Percentiles rank a stretch among this genome's conserved stretches.
Evolutionary conservation across 257 asterid species (phyloP).

Genomic region (Cynanchum wilfordii): DNA sequence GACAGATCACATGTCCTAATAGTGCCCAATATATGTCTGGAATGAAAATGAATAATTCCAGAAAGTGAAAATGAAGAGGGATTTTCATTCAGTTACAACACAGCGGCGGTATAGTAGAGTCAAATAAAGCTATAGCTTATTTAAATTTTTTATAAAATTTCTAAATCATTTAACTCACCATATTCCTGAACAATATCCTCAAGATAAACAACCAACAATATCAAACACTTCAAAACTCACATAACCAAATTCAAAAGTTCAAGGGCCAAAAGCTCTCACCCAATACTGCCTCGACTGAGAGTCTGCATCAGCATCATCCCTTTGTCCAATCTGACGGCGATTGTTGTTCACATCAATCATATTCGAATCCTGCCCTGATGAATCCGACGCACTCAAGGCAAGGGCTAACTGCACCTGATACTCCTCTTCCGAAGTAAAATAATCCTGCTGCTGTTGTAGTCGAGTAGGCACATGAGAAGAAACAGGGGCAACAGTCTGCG

Average conservation of each 20-base stretch:
- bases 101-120: not conserved
- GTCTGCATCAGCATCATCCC: conserved; percentile 73
- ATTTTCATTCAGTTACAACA: not conserved
- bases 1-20: not conserved
- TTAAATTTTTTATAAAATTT: not conserved
- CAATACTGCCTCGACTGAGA: conserved; percentile 80
- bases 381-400: conserved; percentile 80
- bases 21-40: not conserved
- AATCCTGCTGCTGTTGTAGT: conserved; percentile 55
- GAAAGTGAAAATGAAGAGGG: not conserved
- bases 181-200: not conserved
- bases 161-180: not conserved
- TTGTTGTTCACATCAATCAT: conserved; percentile 32
- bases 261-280: conserved; percentile 47
- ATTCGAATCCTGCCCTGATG: conserved; percentile 50
- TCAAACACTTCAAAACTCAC: not conserved
- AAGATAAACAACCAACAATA: not conserved
- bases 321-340: conserved; percentile 30
- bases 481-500: conserved; percentile 23
- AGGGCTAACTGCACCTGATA: conserved; percentile 89
- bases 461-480: conserved; percentile 16
- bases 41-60: not conserved
- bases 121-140: not conserved
- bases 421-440: conserved; percentile 88
- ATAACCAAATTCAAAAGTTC: not conserved